Base-by-base conservation (phyloP, 2,329 filamentous ascomycete genomes). In the Aspergillus sergii region DNA sequence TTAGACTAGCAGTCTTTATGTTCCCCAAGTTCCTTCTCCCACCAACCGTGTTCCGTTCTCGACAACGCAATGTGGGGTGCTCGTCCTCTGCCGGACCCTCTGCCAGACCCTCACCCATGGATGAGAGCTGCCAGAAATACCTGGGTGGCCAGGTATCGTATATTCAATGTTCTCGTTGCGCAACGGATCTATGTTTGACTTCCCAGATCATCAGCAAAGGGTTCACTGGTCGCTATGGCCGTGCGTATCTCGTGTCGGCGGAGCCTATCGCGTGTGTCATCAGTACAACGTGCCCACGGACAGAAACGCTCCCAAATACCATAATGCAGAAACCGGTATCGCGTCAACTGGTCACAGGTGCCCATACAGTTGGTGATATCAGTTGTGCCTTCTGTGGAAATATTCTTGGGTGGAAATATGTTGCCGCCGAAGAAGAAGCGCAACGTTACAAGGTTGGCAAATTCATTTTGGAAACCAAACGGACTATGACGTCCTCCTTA, bases 381-480 rank as follows among this genome's bases (percentile, higher is more conserved):
- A 83, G 78, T 66, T 89, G 87, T 69, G 75, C 79, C 4, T 79
- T 82, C 54, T 89, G 87, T 65, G 85, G 83, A 2, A 82, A 72
- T 59, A 81, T 87, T 41, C 70, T 89, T 23, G 87, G 87, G 2
- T 89, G 87, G 87, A 89, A 89, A 73, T 89, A 89, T 69, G 82
- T 89, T 28, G 81, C 82, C 23, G 87, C 87, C 0, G 85, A 86
- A 63, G 86, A 89, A 66, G 86, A 88, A 63, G 78, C 75, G 12
- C 87, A 89, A 75, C 79, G 82, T 60, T 89, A 89, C 70, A 89
- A 89, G 71, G 84, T 89, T 2, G 87, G 87, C n/a, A 89, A 89
- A 71, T 89, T 86, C 66, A 89, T 89, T 32, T 74, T 89, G 32
- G 87, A 89, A 74, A 88, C 86, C 50, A 86, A 83, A 73, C 78